A percentile compares a stretch with the other conserved stretches of the same genome.
phyloP scores from a whole-genome alignment of 1,139 yeast genomes.

The Debaryomyces subglobosus region DNA sequence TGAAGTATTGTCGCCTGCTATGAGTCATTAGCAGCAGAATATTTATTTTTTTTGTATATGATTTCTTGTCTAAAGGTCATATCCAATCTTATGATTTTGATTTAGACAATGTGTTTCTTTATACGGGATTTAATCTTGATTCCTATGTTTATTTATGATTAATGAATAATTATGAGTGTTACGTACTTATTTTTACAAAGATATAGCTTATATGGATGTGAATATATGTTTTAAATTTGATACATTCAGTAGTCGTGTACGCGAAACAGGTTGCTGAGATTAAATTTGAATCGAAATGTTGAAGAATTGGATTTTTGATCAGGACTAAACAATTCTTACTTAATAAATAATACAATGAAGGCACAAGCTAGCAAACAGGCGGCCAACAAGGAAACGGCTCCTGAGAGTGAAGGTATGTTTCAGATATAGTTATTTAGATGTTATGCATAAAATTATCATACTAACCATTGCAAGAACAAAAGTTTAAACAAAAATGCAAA shows the following conservation, averaged over 20 bases:
- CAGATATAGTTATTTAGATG: background rate
- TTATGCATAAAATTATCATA: constrained; percentile 1
- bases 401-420: constrained; percentile 48
- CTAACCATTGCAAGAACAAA: constrained; percentile 34
- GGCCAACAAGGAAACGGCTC: constrained; percentile 32
- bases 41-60: background rate
- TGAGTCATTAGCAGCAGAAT: constrained; percentile 11
- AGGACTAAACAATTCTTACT: background rate
- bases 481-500: constrained; percentile 62
- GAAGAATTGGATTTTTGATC: background rate
- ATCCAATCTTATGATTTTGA: no score
- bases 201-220: background rate
- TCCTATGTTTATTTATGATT: background rate
- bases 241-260: constrained; percentile 1
- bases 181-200: background rate
- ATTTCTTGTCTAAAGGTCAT: background rate
- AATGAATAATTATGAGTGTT: background rate
- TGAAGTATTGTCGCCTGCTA: constrained; percentile 40
- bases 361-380: constrained; percentile 13
- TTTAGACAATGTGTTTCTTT: background rate
- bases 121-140: background rate
- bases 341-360: constrained; percentile 9
- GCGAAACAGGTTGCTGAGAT: background rate
- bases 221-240: background rate
- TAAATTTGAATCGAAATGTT: background rate